A percentile compares a stretch with the other conserved stretches of the same genome.
These are phyloP conservation scores for Ophiostoma australiae DNA, from an alignment of 2,329 filamentous ascomycete species.

Conservation along the genomic window DNA sequence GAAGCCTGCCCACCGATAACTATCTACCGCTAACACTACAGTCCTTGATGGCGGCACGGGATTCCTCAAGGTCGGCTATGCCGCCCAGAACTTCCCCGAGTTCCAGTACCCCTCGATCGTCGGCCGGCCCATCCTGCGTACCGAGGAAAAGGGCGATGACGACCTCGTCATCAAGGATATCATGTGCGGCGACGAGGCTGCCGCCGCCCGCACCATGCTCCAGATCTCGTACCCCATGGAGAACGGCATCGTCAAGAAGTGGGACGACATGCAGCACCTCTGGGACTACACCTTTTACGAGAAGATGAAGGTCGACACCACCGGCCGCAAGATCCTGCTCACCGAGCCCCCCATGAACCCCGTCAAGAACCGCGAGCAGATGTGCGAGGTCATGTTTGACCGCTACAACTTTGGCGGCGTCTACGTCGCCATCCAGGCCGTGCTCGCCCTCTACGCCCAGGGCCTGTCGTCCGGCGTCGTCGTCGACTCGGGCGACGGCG, in stretches of 20 bases:
- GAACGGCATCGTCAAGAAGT: slow-evolving; percentile 98
- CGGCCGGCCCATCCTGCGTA: slow-evolving; percentile 92
- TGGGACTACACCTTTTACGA: slow-evolving; percentile 99
- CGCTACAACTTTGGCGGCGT: slow-evolving; percentile 93
- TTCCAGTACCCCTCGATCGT: slow-evolving; percentile 98
- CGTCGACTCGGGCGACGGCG: slow-evolving; percentile 95
- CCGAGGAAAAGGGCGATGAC: slow-evolving; percentile 70
- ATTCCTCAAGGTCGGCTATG: slow-evolving; percentile 99
- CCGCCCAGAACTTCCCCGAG: slow-evolving; percentile 98
- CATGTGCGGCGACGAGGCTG: slow-evolving; percentile 98
- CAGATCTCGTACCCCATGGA: slow-evolving; percentile 99
- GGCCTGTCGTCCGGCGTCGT: slow-evolving; percentile 93
- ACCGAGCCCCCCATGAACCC: slow-evolving; percentile 79
- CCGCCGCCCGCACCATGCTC: slow-evolving; percentile 91
- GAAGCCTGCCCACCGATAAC: neutral
- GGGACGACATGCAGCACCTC: slow-evolving; percentile 99
- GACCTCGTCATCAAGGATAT: slow-evolving; percentile 84
- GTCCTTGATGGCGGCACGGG: slow-evolving; percentile 99
- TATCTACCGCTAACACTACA: slow-evolving; percentile 37
- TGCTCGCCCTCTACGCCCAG: slow-evolving; percentile 92
- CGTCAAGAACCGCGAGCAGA: slow-evolving; percentile 91
- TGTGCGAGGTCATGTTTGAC: slow-evolving; percentile 99
- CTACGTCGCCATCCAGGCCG: slow-evolving; percentile 96
- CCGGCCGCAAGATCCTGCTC: slow-evolving; percentile 91
- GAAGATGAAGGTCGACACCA: slow-evolving; percentile 89